Conservation (phyloP, 805 yeast species). For the Wickerhamomyces mucosus region DNA sequence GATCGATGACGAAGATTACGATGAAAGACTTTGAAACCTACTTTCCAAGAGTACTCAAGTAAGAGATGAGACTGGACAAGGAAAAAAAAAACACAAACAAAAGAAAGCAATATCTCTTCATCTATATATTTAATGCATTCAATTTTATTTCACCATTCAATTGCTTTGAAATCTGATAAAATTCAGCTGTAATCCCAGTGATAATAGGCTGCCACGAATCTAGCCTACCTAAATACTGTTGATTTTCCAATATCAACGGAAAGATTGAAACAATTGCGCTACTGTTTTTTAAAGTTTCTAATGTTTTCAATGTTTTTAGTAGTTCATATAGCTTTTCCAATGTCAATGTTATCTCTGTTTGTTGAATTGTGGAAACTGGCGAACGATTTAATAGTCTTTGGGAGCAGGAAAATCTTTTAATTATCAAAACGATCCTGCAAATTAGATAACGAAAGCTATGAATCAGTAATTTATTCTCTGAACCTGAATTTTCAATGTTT, state of each 20-base stretch:
- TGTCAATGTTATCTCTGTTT: slow-evolving; percentile 44
- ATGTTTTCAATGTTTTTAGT: slow-evolving; percentile 6
- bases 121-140: slow-evolving; percentile 5
- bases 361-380: slow-evolving; percentile 63
- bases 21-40: neutral
- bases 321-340: slow-evolving; percentile 33
- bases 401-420: slow-evolving; percentile 59
- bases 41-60: too few species aligned
- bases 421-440: slow-evolving; percentile 47
- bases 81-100: too few species aligned
- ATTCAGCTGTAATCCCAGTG: slow-evolving; percentile 16
- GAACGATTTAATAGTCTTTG: slow-evolving; percentile 44
- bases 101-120: too few species aligned
- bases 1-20: slow-evolving; percentile 7
- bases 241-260: slow-evolving; percentile 18
- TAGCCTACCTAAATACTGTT: slow-evolving; percentile 11
- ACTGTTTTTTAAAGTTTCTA: slow-evolving; percentile 3
- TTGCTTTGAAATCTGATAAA: slow-evolving; percentile 16
- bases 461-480: slow-evolving; percentile 15
- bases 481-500: slow-evolving; percentile 12
- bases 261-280: slow-evolving; percentile 9
- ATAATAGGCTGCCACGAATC: slow-evolving; percentile 8
- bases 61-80: too few species aligned
- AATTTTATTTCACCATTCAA: too few species aligned
- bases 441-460: slow-evolving; percentile 38